phyloP scores from a whole-genome alignment of 768 basidiomycete species.

The Boletus barrowsii region DNA sequence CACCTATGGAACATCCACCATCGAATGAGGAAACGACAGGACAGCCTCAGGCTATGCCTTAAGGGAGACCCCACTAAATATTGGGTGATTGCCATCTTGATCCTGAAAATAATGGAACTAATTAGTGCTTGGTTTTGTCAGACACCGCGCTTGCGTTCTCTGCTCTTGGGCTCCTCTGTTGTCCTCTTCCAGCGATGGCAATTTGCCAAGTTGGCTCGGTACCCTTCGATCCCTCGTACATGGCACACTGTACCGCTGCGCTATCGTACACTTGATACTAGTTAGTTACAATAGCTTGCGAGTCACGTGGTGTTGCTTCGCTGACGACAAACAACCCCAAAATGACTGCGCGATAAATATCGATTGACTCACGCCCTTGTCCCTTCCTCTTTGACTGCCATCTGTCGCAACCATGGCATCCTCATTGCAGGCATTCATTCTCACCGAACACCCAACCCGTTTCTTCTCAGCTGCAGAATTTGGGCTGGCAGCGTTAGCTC shows the following conservation, averaged over 20 bases:
- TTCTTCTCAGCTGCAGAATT: conserved; percentile 26
- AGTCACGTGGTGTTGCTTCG: not conserved
- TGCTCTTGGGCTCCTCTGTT: not conserved
- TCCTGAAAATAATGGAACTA: conserved; percentile 1
- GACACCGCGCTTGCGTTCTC: not conserved
- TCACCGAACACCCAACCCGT: conserved; percentile 22
- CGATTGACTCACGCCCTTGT: not conserved
- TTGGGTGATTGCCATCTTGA: conserved; percentile 9
- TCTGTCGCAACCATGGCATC: conserved; percentile 13
- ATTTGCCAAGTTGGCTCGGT: not conserved
- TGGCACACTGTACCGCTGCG: no score
- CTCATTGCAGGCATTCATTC: conserved; percentile 23
- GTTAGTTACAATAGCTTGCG: no score
- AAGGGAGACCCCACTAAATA: not conserved
- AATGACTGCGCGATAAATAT: conserved; percentile 14
- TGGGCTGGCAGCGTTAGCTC: conserved; percentile 23
- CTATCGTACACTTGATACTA: no score
- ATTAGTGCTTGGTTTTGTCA: not conserved
- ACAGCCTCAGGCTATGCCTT: conserved; percentile 3
- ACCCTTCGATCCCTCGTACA: no score
- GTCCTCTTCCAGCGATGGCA: not conserved
- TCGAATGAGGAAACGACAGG: conserved; percentile 12
- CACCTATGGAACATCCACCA: conserved; percentile 21
- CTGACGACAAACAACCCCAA: conserved; percentile 23
- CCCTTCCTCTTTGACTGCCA: conserved; percentile 6